phyloP scores from a whole-genome alignment of 495 filamentous ascomycete species.

The Arthonia radiata region DNA sequence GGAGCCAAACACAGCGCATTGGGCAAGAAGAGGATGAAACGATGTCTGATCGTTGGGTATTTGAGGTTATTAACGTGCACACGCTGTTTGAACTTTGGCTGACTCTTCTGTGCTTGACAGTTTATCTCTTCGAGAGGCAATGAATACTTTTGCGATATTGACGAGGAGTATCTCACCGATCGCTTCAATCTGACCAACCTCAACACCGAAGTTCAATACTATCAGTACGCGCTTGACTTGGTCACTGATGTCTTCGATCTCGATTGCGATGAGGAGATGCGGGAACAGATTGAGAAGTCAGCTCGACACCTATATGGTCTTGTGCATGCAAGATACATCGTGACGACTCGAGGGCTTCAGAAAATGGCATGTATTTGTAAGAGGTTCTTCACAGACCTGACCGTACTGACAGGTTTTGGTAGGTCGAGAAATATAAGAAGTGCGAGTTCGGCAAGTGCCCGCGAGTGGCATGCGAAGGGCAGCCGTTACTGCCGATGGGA shows the following conservation, averaged over 20 bases:
- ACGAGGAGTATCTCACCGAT: constrained; percentile 96
- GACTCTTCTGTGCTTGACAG: too few species aligned
- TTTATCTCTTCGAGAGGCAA: constrained; percentile 95
- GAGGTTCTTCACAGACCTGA: too few species aligned
- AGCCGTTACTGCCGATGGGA: constrained; percentile 81
- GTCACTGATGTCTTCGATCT: constrained; percentile 99
- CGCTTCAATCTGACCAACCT: constrained; percentile 95
- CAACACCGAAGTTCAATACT: constrained; percentile 93
- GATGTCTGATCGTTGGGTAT: too few species aligned
- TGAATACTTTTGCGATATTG: constrained; percentile 99
- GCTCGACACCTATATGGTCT: constrained; percentile 89
- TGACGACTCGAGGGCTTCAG: constrained; percentile 73
- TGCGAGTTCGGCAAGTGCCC: constrained; percentile 96
- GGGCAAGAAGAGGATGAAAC: too few species aligned
- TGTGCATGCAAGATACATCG: constrained; percentile 91
- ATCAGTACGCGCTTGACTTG: constrained; percentile 95
- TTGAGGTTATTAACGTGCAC: too few species aligned
- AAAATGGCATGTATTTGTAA: constrained; percentile 55
- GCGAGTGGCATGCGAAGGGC: constrained; percentile 73
- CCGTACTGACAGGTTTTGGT: too few species aligned
- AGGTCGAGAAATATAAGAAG: constrained; percentile 99
- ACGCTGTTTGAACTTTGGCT: too few species aligned
- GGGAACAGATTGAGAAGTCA: constrained; percentile 94
- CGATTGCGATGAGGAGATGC: constrained; percentile 93
- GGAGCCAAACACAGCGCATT: too few species aligned